Evolutionary conservation across 768 basidiomycete species (phyloP), one percentile per base, ranked within the genome.

Genomic region (Lentinus brumalis): DNA sequence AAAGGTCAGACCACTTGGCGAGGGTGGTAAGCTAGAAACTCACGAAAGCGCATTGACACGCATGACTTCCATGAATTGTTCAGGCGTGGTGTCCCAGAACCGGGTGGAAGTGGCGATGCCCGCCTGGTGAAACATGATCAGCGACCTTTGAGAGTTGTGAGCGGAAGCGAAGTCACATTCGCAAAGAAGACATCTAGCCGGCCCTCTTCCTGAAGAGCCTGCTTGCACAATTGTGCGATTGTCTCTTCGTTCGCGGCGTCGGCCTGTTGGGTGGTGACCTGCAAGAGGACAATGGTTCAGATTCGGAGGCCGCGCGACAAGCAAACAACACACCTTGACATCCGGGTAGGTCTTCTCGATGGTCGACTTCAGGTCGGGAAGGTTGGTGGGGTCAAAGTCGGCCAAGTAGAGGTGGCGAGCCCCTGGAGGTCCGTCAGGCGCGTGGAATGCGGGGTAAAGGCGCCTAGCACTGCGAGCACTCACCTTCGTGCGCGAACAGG

Each of bases 121-220:
- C 57, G 92, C 92, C 91, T 94, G 41, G 9, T 35, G 5, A 50
- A 18, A 18, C 16, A 21, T 59, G 18, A 54, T 62, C 59, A 62
- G 40, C 15, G 51, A n/a, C 42, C 14, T 44, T 44, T 18, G 41
- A 42, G 41, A 16, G 16, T 8, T 16, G 7, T 8, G 16, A 9
- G 14, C 9, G 44, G 16, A 47, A 8, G n/a, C 14, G 44, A 18
- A 45, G n/a, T 32, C 69, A 93, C 95, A 71, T 98, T 97, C 38
- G 96, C 96, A 71, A 95, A 98, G 80, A 97, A 97, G 64, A 96
- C 87, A 66, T 98, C 96, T 12, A 98, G 79, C 60, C 86, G 82
- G 9, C 94, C 94, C 70, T 96, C 88, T 61, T 97, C 94, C 45
- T 82, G 75, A 35, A 94, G 68, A 2, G 90, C 92, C 59, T 79